Evolutionary conservation across 257 asterid genomes (phyloP).

Genomic region (Ajuga chamaepitys): DNA sequence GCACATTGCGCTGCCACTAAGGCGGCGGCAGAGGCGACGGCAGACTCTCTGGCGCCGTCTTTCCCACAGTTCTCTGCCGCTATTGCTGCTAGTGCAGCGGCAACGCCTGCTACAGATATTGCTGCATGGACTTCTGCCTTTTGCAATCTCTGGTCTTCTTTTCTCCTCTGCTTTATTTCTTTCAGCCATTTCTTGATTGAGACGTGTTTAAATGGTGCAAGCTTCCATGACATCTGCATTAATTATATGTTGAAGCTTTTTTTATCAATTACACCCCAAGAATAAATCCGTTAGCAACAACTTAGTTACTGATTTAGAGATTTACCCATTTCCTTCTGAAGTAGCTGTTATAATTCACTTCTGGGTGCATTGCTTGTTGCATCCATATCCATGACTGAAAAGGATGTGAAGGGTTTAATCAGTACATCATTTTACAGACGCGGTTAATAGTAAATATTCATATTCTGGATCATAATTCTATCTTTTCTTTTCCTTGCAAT

Average conservation of each 20-base stretch:
- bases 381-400: constrained; percentile 95
- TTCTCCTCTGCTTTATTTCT: constrained; percentile 62
- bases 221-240: constrained; percentile 70
- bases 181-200: constrained; percentile 86
- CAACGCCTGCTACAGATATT: constrained; percentile 83
- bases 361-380: constrained; percentile 99
- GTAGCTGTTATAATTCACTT: constrained; percentile 69
- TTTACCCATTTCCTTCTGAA: constrained; percentile 83
- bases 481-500: no score
- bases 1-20: constrained; percentile 90
- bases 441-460: neutral
- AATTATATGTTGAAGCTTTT: neutral
- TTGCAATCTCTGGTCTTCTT: constrained; percentile 67
- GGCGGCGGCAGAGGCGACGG: constrained; percentile 83
- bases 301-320: constrained; percentile 4
- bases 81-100: constrained; percentile 85
- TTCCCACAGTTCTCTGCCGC: constrained; percentile 55
- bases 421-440: neutral
- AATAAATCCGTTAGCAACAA: neutral
- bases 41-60: constrained; percentile 41
- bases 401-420: neutral
- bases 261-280: neutral
- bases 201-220: constrained; percentile 47
- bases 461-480: no score
- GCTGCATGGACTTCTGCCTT: constrained; percentile 94